phyloP scores from a whole-genome alignment of 441 rosid genomes.

The Brassica hybrid region DNA sequence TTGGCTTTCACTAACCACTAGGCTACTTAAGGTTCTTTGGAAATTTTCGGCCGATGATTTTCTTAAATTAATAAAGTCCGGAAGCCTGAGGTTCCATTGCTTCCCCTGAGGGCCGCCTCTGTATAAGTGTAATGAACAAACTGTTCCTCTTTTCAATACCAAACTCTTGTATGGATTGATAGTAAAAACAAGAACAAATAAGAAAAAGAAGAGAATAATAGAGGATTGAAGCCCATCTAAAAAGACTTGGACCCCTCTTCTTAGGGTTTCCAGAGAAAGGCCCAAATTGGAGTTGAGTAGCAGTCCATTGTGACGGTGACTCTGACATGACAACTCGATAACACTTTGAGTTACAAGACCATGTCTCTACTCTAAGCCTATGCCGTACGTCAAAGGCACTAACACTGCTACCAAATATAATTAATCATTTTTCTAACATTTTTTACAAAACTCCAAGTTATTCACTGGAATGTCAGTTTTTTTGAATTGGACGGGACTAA shows the following conservation, averaged over 20 bases:
- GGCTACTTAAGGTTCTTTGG: too few species aligned
- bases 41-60: too few species aligned
- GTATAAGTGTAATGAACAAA: background rate
- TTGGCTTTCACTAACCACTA: too few species aligned
- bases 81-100: too few species aligned
- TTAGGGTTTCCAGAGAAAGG: conserved; percentile 23
- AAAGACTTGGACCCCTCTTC: conserved; percentile 8
- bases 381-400: conserved; percentile 41
- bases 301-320: conserved; percentile 32
- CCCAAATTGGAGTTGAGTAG: conserved; percentile 36
- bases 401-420: conserved; percentile 7
- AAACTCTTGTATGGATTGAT: conserved; percentile 4
- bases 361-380: conserved; percentile 32
- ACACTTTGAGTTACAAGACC: conserved; percentile 20
- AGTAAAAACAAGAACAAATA: background rate
- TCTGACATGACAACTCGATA: conserved; percentile 35
- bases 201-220: background rate
- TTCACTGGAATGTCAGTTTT: conserved; percentile 13
- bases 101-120: too few species aligned
- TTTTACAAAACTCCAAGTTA: conserved; percentile 16
- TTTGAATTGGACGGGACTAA: conserved; percentile 12
- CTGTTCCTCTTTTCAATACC: background rate
- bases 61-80: too few species aligned
- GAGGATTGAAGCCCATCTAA: conserved; percentile 33
- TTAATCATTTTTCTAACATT: background rate